Evolutionary conservation across 164 flowering plant genomes (phyloP).

Genomic region (Cinnamomum chago): DNA sequence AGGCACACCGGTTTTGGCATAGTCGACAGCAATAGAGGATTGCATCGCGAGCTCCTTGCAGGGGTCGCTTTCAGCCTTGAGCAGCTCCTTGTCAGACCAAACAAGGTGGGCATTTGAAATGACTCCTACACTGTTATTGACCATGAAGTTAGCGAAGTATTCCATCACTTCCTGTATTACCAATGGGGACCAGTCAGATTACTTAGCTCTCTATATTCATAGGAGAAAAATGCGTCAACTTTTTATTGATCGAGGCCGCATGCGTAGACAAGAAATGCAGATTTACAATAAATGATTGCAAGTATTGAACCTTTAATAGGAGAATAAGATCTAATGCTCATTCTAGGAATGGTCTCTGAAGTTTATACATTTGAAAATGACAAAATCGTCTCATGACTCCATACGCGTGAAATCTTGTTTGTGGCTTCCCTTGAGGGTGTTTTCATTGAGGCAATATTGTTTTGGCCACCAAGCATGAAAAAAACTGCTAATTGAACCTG

Average conservation of each 20-base stretch:
- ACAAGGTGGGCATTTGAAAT: slow-evolving; percentile 75
- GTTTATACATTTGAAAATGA: background rate
- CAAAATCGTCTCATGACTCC: background rate
- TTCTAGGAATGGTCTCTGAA: background rate
- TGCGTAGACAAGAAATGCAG: background rate
- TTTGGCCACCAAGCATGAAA: background rate
- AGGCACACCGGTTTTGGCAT: slow-evolving; percentile 80
- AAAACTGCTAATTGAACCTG: background rate
- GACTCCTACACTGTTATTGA: slow-evolving; percentile 79
- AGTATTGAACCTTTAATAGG: background rate
- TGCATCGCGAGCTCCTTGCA: slow-evolving; percentile 59
- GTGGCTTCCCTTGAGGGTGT: too few relatives aligned
- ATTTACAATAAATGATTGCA: too few relatives aligned
- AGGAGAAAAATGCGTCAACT: background rate
- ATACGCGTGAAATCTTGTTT: background rate
- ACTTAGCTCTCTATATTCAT: background rate
- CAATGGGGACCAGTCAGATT: background rate
- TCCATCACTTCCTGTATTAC: slow-evolving; percentile 59
- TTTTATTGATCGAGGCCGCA: too few relatives aligned
- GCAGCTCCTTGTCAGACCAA: slow-evolving; percentile 54
- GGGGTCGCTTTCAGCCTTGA: slow-evolving; percentile 43
- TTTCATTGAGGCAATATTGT: background rate
- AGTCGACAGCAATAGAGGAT: slow-evolving; percentile 80
- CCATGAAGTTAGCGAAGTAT: slow-evolving; percentile 69
- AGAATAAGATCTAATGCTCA: background rate